Evolutionary conservation across 225 moss, liverwort and hornwort genomes (phyloP).

Genomic region (Marchantia polymorpha): DNA sequence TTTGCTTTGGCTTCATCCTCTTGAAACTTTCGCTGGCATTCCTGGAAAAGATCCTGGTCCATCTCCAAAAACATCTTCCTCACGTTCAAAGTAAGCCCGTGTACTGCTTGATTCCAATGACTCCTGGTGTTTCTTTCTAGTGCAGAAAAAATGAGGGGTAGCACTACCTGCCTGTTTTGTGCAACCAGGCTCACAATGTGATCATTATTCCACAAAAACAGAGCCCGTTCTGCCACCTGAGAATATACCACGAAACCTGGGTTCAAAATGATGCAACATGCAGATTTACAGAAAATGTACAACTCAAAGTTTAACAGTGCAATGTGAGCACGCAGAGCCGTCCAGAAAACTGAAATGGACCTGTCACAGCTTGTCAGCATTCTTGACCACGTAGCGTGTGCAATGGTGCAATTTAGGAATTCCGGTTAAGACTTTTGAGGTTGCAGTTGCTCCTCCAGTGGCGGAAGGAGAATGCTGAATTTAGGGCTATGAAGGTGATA

Average conservation of each 20-base stretch:
- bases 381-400: too few species aligned
- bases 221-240: constrained; percentile 94
- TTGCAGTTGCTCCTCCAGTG: neutral
- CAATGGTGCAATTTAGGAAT: neutral
- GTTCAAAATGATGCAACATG: neutral
- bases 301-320: neutral
- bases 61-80: constrained; percentile 98
- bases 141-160: constrained; percentile 74
- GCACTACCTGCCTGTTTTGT: constrained; percentile 85
- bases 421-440: neutral
- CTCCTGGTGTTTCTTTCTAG: constrained; percentile 84
- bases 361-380: too few species aligned
- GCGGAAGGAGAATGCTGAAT: too few species aligned
- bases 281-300: neutral
- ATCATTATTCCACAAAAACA: constrained; percentile 95
- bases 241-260: neutral
- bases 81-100: constrained; percentile 84
- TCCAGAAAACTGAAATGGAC: too few species aligned
- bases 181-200: constrained; percentile 97
- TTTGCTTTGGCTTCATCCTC: constrained; percentile 84
- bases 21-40: constrained; percentile 85
- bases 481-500: too few species aligned
- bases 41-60: constrained; percentile 94
- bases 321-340: neutral
- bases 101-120: constrained; percentile 98